These are phyloP conservation scores for Eragrostis curvula DNA, from an alignment of 176 grass and related monocot species.

Conservation along the genomic window DNA sequence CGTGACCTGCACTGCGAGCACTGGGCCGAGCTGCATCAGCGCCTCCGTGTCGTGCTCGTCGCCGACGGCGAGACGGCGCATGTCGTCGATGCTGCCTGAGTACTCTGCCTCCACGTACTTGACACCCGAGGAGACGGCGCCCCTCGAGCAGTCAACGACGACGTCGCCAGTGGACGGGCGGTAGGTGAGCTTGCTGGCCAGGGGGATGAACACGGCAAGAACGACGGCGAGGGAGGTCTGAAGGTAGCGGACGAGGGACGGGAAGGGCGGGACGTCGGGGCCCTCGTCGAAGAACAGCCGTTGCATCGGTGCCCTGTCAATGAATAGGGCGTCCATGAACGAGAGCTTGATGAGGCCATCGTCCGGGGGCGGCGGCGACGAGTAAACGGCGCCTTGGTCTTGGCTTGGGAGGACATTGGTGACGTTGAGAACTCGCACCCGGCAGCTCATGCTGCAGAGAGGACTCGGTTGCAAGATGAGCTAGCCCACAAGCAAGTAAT, in stretches of 20 bases:
- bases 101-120: constrained; percentile 54
- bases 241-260: background rate
- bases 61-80: constrained; percentile 27
- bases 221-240: constrained; percentile 28
- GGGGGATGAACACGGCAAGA: constrained; percentile 2
- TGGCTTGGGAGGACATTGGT: background rate
- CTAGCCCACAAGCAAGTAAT: too few species aligned
- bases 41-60: constrained; percentile 41
- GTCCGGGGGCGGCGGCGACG: background rate
- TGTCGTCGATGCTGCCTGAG: background rate
- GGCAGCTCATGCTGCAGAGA: background rate
- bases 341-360: background rate
- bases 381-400: too few species aligned
- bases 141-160: constrained; percentile 38
- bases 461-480: too few species aligned
- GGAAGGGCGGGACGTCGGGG: constrained; percentile 16
- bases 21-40: constrained; percentile 40
- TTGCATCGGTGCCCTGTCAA: background rate
- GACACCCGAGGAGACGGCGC: background rate
- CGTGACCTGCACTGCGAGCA: constrained; percentile 58
- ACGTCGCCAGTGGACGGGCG: background rate
- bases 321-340: background rate
- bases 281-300: constrained; percentile 41
- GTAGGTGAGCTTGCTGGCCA: constrained; percentile 29
- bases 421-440: background rate